Evolutionary conservation across 768 basidiomycete species (phyloP).

Genomic region (Mycena chlorophos): DNA sequence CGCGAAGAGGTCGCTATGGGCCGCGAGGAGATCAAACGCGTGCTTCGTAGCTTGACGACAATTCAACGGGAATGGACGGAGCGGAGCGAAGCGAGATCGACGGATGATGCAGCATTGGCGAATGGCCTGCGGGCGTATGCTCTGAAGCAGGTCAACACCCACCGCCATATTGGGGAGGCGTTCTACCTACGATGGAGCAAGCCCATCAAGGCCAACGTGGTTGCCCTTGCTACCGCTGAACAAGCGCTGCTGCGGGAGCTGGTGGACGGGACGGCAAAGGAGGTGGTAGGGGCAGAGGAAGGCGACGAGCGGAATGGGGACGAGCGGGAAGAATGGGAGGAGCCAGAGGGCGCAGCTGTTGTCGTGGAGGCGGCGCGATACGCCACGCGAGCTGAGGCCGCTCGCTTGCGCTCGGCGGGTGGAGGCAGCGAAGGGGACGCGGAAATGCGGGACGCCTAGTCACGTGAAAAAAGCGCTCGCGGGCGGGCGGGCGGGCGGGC

Average conservation of each 20-base stretch:
- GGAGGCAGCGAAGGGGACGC: too few species aligned
- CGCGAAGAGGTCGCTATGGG: slow-evolving; percentile 11
- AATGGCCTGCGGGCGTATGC: background rate
- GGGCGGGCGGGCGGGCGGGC: too few species aligned
- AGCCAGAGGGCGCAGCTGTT: background rate
- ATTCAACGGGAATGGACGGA: slow-evolving; percentile 1
- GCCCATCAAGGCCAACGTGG: background rate
- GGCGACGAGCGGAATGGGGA: background rate
- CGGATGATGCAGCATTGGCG: background rate
- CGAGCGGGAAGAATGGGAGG: background rate
- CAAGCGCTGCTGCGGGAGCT: background rate
- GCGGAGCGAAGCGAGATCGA: background rate
- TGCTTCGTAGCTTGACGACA: slow-evolving; percentile 4
- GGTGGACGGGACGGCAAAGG: background rate
- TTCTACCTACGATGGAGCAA: background rate
- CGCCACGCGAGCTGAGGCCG: background rate
- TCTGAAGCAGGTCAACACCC: background rate
- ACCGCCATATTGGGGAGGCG: background rate
- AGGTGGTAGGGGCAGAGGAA: background rate
- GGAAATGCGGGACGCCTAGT: too few species aligned
- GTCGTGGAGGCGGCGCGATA: background rate
- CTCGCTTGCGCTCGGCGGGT: too few species aligned
- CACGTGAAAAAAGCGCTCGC: too few species aligned
- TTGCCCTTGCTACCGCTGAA: background rate
- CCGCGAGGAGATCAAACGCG: slow-evolving; percentile 16